Base-by-base conservation (phyloP, 352 stramenopile genomes). In the Globisporangium acanthophoron region DNA sequence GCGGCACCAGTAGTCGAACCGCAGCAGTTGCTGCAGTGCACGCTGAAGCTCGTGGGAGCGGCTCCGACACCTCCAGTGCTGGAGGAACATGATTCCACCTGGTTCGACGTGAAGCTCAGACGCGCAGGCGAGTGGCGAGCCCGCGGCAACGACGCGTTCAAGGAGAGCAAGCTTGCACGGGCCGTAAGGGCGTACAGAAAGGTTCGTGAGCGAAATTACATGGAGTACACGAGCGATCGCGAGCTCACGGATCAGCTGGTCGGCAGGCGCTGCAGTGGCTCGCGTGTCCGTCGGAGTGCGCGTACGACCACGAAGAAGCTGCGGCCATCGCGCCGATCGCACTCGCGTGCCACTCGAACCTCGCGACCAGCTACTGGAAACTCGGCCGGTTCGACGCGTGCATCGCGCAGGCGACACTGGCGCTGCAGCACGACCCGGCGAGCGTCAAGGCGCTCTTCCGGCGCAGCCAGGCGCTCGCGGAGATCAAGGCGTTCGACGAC, bases 371-470 rank as follows among this genome's bases (percentile, higher is more conserved):
- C 59, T 74, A 76, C 58, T 88, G 66, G 61, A 90, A 88, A 58
- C 48, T 75, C 3, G 29, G 54, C 1, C 50, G 73, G 1, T 62
- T 74, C 49, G 62, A 82, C 7, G 56, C 48, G 31, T 90, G 78
- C 56, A 70, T 90, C 33, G 37, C 57, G n/a, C 71, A 88, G 35
- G 76, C 74, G 47, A 76, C 74, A 0, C 62, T 48, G 31, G 81
- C 80, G 3, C 58, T 93, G 24, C 50, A 66, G 29, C 31, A 75
- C 16, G 76, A 87, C 35, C 45, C 72, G 1, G 46, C 47, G 29
- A 78, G 88, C 58, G 59, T 73, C 11, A 93, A 93, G 58, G 80
- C 81, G 53, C 69, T 79, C 12, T 92, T 76, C 64, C 69, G 76
- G 31, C 74, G 81, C 45, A 86, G 80, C 48, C 80, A 92, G 52